A percentile compares a stretch with the other conserved stretches of the same genome.
Conservation (phyloP, 2,329 filamentous ascomycete genomes). For the Zelopaecilomyces penicillatus region DNA sequence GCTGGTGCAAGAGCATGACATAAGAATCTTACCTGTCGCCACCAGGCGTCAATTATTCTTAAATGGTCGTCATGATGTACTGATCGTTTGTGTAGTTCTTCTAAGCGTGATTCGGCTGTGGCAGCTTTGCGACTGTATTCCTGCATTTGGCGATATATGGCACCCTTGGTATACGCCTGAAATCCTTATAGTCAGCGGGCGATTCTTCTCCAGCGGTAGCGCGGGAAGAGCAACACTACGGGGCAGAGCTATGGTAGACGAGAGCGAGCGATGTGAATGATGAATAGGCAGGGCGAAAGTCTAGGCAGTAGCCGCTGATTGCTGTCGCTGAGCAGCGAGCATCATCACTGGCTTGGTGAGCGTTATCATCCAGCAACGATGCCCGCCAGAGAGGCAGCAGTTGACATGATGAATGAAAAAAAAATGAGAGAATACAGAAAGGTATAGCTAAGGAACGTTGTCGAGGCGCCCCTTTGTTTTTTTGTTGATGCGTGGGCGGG, state of each 20-base stretch:
- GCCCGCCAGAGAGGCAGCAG: constrained; percentile 17
- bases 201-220: constrained; percentile 1
- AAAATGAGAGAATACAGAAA: constrained; percentile 2
- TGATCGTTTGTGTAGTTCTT: constrained; percentile 69
- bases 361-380: constrained; percentile 24
- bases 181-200: constrained; percentile 9
- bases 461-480: no score
- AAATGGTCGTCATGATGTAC: constrained; percentile 88
- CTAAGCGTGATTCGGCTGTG: constrained; percentile 71
- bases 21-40: constrained; percentile 64
- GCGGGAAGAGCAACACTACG: constrained; percentile 3
- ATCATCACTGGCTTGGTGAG: constrained; percentile 30
- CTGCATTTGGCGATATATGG: constrained; percentile 94
- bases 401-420: constrained; percentile 8
- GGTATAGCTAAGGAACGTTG: neutral
- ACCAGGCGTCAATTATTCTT: constrained; percentile 86
- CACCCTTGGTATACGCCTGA: constrained; percentile 61
- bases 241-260: constrained; percentile 7
- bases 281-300: constrained; percentile 8
- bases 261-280: constrained; percentile 5
- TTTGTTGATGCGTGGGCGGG: no score
- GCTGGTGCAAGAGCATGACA: neutral
- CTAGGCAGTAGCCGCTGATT: constrained; percentile 17
- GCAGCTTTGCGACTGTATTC: constrained; percentile 91
- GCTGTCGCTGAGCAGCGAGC: constrained; percentile 23